Evolutionary conservation across 805 yeast species (phyloP).

Genomic region (Helenozyma rhizophorensis): DNA sequence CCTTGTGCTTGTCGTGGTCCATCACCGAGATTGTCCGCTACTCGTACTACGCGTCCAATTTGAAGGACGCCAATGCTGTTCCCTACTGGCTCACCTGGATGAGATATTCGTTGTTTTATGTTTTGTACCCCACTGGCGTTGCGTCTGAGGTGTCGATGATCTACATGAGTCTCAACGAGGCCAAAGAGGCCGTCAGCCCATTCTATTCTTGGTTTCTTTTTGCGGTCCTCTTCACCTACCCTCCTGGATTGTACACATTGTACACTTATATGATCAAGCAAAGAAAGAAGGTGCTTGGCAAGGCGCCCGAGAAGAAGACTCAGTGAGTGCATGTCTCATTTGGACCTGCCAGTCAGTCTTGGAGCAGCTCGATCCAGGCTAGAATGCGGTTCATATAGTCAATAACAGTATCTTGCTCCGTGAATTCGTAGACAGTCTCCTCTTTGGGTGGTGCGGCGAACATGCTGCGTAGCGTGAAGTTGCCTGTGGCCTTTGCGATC

Average conservation of each 20-base stretch:
- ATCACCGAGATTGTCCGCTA: slow-evolving; percentile 89
- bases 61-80: slow-evolving; percentile 46
- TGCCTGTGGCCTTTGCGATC: slow-evolving; percentile 5
- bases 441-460: slow-evolving; percentile 12
- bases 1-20: slow-evolving; percentile 85
- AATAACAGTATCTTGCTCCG: slow-evolving; percentile 28
- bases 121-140: slow-evolving; percentile 91
- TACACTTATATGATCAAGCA: slow-evolving; percentile 87
- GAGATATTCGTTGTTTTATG: slow-evolving; percentile 78
- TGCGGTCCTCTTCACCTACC: slow-evolving; percentile 58
- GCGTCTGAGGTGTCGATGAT: slow-evolving; percentile 72
- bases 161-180: slow-evolving; percentile 66
- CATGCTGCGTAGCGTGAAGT: slow-evolving; percentile 12
- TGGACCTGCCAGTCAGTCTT: neutral
- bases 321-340: slow-evolving; percentile 3
- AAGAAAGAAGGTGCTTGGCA: slow-evolving; percentile 69
- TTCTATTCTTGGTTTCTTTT: slow-evolving; percentile 55
- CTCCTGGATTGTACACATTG: slow-evolving; percentile 83
- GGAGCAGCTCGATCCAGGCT: slow-evolving; percentile 24
- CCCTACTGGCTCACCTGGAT: slow-evolving; percentile 60
- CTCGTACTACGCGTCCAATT: slow-evolving; percentile 74
- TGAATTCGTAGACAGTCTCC: slow-evolving; percentile 19
- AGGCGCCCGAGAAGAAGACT: slow-evolving; percentile 10
- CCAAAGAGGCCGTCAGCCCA: slow-evolving; percentile 47
- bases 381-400: slow-evolving; percentile 27